A percentile compares a stretch with the other conserved stretches of the same genome.
Conservation (phyloP, 345 rosid species). For the Gossypium bickii region DNA sequence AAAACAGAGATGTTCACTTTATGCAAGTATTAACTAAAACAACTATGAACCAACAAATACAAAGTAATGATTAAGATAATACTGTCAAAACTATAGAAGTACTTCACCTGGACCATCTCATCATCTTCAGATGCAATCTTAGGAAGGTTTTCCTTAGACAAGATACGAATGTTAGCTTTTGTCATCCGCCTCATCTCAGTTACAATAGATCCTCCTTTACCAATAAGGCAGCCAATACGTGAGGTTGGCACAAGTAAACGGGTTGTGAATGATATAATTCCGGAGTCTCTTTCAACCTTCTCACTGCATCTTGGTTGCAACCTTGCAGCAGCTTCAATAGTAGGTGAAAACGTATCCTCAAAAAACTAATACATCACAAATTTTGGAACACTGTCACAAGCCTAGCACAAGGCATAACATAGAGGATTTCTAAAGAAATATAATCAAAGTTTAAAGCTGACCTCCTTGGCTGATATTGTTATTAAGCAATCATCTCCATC, state of each 20-base stretch:
- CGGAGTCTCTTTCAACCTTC: conserved; percentile 90
- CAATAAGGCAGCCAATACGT: conserved; percentile 92
- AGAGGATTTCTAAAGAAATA: background rate
- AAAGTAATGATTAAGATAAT: conserved; percentile 11
- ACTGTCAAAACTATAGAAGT: conserved; percentile 2
- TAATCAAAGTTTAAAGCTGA: conserved; percentile 22
- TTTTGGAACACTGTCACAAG: conserved; percentile 11
- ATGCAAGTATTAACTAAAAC: background rate
- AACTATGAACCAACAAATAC: background rate
- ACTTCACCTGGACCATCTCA: conserved; percentile 94
- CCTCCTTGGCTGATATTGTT: conserved; percentile 87
- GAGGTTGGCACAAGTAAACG: conserved; percentile 91
- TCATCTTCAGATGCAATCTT: conserved; percentile 85
- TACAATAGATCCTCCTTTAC: conserved; percentile 87
- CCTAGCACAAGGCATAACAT: background rate
- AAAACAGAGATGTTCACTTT: conserved; percentile 10
- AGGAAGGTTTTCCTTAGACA: conserved; percentile 83
- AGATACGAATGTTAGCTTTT: conserved; percentile 87
- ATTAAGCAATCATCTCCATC: conserved; percentile 94
- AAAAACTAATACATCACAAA: conserved; percentile 43
- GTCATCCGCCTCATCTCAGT: conserved; percentile 87
- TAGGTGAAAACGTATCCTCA: conserved; percentile 80
- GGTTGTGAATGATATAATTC: conserved; percentile 78
- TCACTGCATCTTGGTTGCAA: conserved; percentile 94
- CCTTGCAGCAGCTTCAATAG: conserved; percentile 84